phyloP scores from a whole-genome alignment of 208 protist species.

The Leishmania tarentolae region DNA sequence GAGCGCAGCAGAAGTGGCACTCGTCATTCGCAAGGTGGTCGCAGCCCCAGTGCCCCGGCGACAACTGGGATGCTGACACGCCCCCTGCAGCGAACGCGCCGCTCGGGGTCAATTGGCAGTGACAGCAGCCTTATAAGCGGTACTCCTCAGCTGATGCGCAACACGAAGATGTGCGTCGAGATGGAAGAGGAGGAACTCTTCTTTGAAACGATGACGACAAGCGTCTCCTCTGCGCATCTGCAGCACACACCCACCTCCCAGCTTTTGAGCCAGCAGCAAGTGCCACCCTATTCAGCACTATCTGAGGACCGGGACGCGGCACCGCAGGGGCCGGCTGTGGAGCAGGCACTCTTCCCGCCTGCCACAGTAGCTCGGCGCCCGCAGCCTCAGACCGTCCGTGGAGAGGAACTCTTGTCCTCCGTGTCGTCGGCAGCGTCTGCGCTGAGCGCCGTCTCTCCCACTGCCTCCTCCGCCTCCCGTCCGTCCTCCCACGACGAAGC shows the following conservation, averaged over 20 bases:
- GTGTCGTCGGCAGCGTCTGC: slow-evolving; percentile 1
- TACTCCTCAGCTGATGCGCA: neutral
- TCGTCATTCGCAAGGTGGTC: neutral
- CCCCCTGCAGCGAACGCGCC: neutral
- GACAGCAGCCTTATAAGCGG: slow-evolving; percentile 2
- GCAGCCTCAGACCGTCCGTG: neutral
- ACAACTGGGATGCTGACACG: neutral
- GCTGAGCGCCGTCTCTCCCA: neutral
- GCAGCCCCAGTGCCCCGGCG: neutral
- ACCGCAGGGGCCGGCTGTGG: neutral
- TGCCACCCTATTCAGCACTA: slow-evolving; percentile 11
- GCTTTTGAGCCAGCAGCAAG: slow-evolving; percentile 24
- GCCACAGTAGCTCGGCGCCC: slow-evolving; percentile 28
- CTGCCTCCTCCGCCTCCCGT: slow-evolving; percentile 22
- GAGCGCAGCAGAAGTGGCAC: neutral
- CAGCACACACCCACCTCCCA: slow-evolving; percentile 30
- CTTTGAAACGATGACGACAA: slow-evolving; percentile 4
- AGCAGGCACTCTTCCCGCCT: slow-evolving; percentile 25
- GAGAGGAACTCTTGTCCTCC: neutral
- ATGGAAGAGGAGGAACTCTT: slow-evolving; percentile 13
- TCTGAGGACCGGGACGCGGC: neutral
- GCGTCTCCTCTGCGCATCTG: slow-evolving; percentile 12
- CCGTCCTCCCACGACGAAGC: slow-evolving; percentile 30
- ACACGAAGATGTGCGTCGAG: neutral
- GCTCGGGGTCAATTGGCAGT: neutral